Percentiles rank a stretch among this genome's conserved stretches.
Evolutionary conservation across 805 yeast genomes (phyloP).

Genomic region (Candida xyloterini): DNA sequence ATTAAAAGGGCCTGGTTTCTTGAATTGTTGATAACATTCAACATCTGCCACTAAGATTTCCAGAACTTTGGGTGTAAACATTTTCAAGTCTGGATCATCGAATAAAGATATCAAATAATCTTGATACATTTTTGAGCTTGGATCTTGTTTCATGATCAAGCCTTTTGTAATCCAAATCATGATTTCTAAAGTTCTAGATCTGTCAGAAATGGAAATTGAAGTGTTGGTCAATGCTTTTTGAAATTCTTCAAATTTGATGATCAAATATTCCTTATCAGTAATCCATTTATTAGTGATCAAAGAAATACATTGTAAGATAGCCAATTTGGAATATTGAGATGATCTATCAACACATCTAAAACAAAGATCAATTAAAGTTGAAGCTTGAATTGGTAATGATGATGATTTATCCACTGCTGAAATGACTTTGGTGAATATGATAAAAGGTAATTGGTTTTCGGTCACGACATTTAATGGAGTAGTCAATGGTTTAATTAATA

Average conservation of each 20-base stretch:
- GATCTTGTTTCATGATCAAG: constrained; percentile 55
- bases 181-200: constrained; percentile 45
- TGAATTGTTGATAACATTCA: constrained; percentile 50
- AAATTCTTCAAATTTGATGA: constrained; percentile 10
- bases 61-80: constrained; percentile 49
- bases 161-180: constrained; percentile 74
- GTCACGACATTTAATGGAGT: constrained; percentile 22
- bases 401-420: constrained; percentile 50
- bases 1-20: constrained; percentile 25
- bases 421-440: constrained; percentile 43
- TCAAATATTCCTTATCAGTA: constrained; percentile 12
- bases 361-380: constrained; percentile 17
- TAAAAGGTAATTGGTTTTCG: constrained; percentile 34
- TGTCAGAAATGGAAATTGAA: constrained; percentile 6
- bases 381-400: constrained; percentile 22
- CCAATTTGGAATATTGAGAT: constrained; percentile 40
- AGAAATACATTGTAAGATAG: constrained; percentile 54
- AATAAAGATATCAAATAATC: constrained; percentile 37
- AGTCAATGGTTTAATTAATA: constrained; percentile 21
- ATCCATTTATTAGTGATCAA: constrained; percentile 59
- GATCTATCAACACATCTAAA: constrained; percentile 17
- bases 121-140: constrained; percentile 34
- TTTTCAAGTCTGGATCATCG: constrained; percentile 32
- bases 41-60: constrained; percentile 69
- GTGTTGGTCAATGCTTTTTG: not conserved